phyloP scores from a whole-genome alignment of 495 filamentous ascomycete species.

The Pyrenula aspistea region DNA sequence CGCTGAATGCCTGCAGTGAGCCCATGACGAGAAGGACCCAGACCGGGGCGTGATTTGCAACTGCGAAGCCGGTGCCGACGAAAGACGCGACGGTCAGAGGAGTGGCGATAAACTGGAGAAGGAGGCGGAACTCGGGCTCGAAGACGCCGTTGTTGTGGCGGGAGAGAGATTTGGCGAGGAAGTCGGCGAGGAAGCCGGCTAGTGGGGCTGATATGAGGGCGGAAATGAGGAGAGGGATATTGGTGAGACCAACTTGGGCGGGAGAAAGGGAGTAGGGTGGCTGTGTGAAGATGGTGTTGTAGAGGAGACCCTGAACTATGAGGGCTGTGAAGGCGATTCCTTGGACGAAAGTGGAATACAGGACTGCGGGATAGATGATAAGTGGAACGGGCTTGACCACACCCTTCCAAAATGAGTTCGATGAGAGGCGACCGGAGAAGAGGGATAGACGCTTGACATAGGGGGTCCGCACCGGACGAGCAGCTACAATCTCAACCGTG shows the following conservation, averaged over 20 bases:
- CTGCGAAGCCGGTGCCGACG: slow-evolving; percentile 31
- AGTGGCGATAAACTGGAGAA: slow-evolving; percentile 9
- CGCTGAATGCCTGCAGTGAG: slow-evolving; percentile 27
- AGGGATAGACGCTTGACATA: not conserved
- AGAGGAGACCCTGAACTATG: slow-evolving; percentile 27
- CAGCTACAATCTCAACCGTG: not conserved
- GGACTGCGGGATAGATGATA: slow-evolving; percentile 25
- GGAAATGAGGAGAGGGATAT: slow-evolving; percentile 27
- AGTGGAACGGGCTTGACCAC: slow-evolving; percentile 29
- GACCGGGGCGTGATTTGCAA: slow-evolving; percentile 26
- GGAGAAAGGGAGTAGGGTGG: slow-evolving; percentile 34
- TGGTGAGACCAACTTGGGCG: slow-evolving; percentile 27
- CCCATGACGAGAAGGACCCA: slow-evolving; percentile 31
- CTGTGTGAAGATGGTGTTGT: slow-evolving; percentile 33
- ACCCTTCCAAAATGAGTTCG: slow-evolving; percentile 23
- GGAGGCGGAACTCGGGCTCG: slow-evolving; percentile 35
- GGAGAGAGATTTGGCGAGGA: slow-evolving; percentile 16
- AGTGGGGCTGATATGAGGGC: slow-evolving; percentile 22
- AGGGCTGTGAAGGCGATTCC: slow-evolving; percentile 35
- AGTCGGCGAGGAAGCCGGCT: slow-evolving; percentile 29
- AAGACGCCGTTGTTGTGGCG: slow-evolving; percentile 12
- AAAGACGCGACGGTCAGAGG: slow-evolving; percentile 28
- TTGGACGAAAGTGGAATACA: slow-evolving; percentile 28
- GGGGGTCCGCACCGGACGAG: too few relatives aligned
- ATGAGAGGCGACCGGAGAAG: not conserved